phyloP scores from a whole-genome alignment of 306 rosid genomes.

The Cucumis cinereus region DNA sequence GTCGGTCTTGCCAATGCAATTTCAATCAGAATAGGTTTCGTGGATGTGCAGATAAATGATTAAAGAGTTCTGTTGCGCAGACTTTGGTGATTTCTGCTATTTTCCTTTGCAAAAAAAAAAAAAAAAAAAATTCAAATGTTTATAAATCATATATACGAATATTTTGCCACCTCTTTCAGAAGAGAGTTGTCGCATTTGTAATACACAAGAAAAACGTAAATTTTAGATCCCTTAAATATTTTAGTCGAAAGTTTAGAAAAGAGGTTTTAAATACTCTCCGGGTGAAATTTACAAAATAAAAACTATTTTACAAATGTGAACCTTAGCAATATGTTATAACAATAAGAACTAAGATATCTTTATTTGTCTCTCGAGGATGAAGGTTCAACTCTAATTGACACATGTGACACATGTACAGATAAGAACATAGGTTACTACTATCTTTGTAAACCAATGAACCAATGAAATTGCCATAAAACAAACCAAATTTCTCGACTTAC shows the following conservation, averaged over 20 bases:
- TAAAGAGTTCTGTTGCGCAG: not conserved
- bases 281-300: too few relatives aligned
- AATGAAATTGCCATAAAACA: not conserved
- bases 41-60: not conserved
- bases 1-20: not conserved
- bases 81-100: not conserved
- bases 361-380: too few relatives aligned
- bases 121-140: not conserved
- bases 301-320: too few relatives aligned
- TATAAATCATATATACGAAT: not conserved
- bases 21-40: not conserved
- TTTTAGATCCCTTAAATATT: too few relatives aligned
- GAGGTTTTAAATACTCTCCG: too few relatives aligned
- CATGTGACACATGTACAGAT: too few relatives aligned
- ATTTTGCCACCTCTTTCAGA: not conserved
- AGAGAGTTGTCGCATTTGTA: constrained; percentile 3
- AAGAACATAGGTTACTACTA: not conserved
- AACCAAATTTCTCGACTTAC: not conserved
- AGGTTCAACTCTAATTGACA: too few relatives aligned
- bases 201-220: not conserved
- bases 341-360: too few relatives aligned
- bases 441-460: not conserved
- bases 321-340: too few relatives aligned
- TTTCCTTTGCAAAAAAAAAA: not conserved
- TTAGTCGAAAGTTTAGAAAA: too few relatives aligned